A percentile compares a stretch with the other conserved stretches of the same genome.
Conservation (phyloP, 331 rosid species). For the Phaseolus coccineus region DNA sequence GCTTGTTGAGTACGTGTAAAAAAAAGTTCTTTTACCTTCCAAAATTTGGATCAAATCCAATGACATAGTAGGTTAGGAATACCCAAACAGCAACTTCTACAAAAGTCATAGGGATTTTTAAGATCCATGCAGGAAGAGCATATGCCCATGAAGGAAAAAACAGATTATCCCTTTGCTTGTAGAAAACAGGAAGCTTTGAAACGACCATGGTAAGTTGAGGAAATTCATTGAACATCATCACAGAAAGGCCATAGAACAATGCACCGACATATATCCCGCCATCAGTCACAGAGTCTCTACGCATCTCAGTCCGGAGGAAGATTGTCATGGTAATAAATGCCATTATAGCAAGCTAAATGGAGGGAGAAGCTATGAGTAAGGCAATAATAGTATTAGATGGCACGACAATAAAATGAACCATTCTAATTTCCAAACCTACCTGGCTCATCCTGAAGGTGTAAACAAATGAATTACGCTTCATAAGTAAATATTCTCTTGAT, state of each 20-base stretch:
- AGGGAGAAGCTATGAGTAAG: not conserved
- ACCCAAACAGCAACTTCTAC: too few species aligned
- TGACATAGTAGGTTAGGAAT: too few species aligned
- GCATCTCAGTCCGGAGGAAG: not conserved
- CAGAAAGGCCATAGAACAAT: not conserved
- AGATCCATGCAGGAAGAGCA: too few species aligned
- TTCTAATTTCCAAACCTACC: not conserved
- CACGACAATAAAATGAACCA: not conserved
- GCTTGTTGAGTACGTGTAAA: not conserved
- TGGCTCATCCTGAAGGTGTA: slow-evolving; percentile 57
- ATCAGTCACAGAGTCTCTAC: not conserved
- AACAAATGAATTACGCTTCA: slow-evolving; percentile 46
- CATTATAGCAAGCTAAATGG: not conserved
- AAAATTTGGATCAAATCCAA: not conserved
- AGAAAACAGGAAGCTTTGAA: not conserved
- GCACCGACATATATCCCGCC: not conserved
- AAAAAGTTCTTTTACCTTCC: not conserved
- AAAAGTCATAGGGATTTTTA: too few species aligned
- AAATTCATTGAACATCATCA: not conserved
- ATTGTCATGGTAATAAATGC: not conserved
- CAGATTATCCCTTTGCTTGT: not conserved
- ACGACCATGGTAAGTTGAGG: not conserved
- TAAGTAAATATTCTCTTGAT: slow-evolving; percentile 50
- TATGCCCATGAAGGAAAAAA: not conserved
- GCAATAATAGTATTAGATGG: not conserved